phyloP scores from a whole-genome alignment of 2,329 filamentous ascomycete species.

The Lasiodiplodia gonubiensis region DNA sequence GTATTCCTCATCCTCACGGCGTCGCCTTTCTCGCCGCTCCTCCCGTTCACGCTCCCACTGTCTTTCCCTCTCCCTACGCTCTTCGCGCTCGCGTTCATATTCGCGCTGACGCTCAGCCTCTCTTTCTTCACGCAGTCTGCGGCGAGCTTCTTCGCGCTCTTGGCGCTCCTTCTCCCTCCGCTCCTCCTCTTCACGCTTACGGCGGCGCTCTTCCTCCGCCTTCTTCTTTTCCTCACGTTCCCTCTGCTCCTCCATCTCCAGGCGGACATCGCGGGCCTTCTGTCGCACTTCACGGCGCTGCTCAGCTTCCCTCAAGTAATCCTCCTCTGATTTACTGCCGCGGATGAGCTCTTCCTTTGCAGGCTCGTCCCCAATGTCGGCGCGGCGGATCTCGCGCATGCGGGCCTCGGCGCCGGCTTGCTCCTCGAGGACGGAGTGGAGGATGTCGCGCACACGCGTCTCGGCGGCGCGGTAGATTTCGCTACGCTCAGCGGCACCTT shows the following conservation, averaged over 20 bases:
- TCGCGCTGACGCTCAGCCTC: constrained; percentile 46
- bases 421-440: constrained; percentile 65
- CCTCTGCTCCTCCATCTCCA: constrained; percentile 62
- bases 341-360: constrained; percentile 68
- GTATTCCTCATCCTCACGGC: constrained; percentile 55
- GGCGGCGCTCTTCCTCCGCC: constrained; percentile 56
- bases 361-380: constrained; percentile 72
- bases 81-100: constrained; percentile 59
- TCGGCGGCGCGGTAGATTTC: constrained; percentile 77
- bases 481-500: constrained; percentile 77
- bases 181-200: constrained; percentile 55
- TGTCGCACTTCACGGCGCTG: constrained; percentile 66
- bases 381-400: constrained; percentile 70
- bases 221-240: constrained; percentile 62
- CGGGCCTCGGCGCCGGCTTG: constrained; percentile 66
- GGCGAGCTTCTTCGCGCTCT: constrained; percentile 38
- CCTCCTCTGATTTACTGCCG: constrained; percentile 74
- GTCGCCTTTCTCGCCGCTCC: constrained; percentile 42
- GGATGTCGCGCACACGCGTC: constrained; percentile 68
- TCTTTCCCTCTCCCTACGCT: constrained; percentile 47
- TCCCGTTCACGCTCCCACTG: constrained; percentile 40
- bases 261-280: constrained; percentile 65
- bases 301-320: constrained; percentile 72
- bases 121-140: constrained; percentile 54
- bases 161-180: constrained; percentile 46